Conservation (phyloP, 2,329 filamentous ascomycete genomes). For the Rutstroemia sp. region DNA sequence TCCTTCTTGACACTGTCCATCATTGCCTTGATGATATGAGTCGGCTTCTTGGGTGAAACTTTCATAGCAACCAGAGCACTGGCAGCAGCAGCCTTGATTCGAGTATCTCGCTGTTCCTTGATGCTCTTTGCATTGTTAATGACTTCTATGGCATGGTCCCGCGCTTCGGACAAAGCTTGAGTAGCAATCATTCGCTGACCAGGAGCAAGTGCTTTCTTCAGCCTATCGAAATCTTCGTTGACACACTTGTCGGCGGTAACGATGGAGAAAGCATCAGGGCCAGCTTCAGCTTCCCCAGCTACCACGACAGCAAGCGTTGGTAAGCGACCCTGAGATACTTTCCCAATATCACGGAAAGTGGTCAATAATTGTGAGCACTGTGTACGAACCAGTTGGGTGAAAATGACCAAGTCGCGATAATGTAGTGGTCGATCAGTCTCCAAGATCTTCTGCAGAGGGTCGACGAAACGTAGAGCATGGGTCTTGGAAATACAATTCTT, state of each 20-base stretch:
- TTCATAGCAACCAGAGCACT: conserved; percentile 84
- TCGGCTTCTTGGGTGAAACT: conserved; percentile 86
- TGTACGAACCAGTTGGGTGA: conserved; percentile 79
- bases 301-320: conserved; percentile 83
- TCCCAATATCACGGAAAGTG: conserved; percentile 85
- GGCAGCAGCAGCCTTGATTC: conserved; percentile 79
- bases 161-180: conserved; percentile 71
- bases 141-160: conserved; percentile 58
- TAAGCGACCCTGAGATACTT: conserved; percentile 66
- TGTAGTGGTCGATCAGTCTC: conserved; percentile 73
- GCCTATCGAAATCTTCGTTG: conserved; percentile 73
- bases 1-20: conserved; percentile 98
- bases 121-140: conserved; percentile 73
- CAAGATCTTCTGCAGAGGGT: conserved; percentile 64
- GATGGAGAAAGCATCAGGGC: conserved; percentile 86
- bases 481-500: conserved; percentile 45
- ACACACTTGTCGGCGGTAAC: conserved; percentile 82
- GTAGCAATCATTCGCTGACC: conserved; percentile 79
- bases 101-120: conserved; percentile 76
- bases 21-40: conserved; percentile 85
- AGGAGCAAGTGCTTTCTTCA: conserved; percentile 84
- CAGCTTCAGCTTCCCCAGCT: conserved; percentile 86
- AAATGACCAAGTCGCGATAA: conserved; percentile 87
- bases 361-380: conserved; percentile 88
- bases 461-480: conserved; percentile 52